phyloP scores from a whole-genome alignment of 2,329 filamentous ascomycete species.

The Monascus ruber region DNA sequence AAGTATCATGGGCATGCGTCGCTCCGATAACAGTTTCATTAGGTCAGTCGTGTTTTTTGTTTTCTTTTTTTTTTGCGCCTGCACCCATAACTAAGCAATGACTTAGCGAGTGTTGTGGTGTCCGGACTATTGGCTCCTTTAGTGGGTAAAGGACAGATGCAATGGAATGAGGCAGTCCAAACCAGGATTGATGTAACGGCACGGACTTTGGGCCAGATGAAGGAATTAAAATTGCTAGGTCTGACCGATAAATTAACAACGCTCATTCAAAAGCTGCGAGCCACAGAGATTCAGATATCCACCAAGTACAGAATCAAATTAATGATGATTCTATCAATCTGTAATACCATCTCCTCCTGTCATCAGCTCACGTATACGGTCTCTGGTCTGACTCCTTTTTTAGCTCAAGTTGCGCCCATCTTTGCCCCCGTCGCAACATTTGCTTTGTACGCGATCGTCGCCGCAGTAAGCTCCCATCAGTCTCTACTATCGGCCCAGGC shows the following conservation, averaged over 20 bases:
- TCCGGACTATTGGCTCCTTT: too few species aligned
- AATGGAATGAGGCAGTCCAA: conserved; percentile 42
- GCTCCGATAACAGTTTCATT: conserved; percentile 35
- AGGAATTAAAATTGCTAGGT: conserved; percentile 41
- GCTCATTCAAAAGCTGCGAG: conserved; percentile 28
- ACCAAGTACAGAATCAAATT: conserved; percentile 31
- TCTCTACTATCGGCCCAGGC: conserved; percentile 3
- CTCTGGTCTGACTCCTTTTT: too few species aligned
- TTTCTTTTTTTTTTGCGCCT: too few species aligned
- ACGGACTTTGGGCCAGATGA: conserved; percentile 39
- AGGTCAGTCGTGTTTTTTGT: conserved; percentile 13
- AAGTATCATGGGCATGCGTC: conserved; percentile 34
- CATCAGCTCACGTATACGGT: too few species aligned
- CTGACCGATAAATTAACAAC: conserved; percentile 26
- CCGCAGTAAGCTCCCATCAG: not conserved
- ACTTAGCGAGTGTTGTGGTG: too few species aligned
- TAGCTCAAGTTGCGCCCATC: too few species aligned
- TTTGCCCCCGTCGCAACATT: conserved; percentile 1
- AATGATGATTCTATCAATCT: conserved; percentile 7
- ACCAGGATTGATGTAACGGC: conserved; percentile 38
- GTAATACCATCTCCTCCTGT: too few species aligned
- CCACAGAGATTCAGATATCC: conserved; percentile 31
- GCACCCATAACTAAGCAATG: too few species aligned
- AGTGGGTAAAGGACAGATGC: conserved; percentile 14
- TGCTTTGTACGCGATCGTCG: conserved; percentile 2